phyloP scores from a whole-genome alignment of 1,139 yeast species.

The Suhomyces terraborum region DNA sequence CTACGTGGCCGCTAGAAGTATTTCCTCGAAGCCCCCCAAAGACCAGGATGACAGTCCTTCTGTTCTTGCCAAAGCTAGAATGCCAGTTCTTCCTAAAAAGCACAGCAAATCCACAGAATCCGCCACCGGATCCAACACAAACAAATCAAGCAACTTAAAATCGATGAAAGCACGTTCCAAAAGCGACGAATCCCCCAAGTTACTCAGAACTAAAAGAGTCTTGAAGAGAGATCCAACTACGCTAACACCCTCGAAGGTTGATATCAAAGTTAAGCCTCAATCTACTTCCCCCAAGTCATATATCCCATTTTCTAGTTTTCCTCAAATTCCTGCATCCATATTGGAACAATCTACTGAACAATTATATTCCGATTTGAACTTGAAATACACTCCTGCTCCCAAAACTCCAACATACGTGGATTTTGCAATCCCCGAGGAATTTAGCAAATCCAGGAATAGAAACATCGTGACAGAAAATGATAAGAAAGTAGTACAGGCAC shows the following conservation, averaged over 20 bases:
- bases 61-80: slow-evolving; percentile 10
- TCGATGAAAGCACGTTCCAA: slow-evolving; percentile 4
- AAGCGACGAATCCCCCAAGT: slow-evolving; percentile 5
- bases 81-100: slow-evolving; percentile 10
- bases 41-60: slow-evolving; percentile 12
- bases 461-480: slow-evolving; percentile 30
- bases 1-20: slow-evolving; percentile 8
- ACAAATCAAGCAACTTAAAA: neutral
- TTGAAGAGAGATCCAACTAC: slow-evolving; percentile 2
- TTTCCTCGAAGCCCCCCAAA: slow-evolving; percentile 18
- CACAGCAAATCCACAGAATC: slow-evolving; percentile 4
- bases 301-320: slow-evolving; percentile 33
- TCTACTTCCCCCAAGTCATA: slow-evolving; percentile 12
- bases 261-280: neutral
- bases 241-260: neutral
- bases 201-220: slow-evolving; percentile 5
- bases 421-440: slow-evolving; percentile 36
- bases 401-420: slow-evolving; percentile 21
- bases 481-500: slow-evolving; percentile 29
- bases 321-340: slow-evolving; percentile 31
- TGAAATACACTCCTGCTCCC: slow-evolving; percentile 4
- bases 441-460: slow-evolving; percentile 27
- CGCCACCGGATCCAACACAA: neutral
- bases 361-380: slow-evolving; percentile 18
- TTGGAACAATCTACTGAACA: slow-evolving; percentile 22